Conservation (phyloP, 1,284 basidiomycete species). For the Pseudozyma sp. region DNA sequence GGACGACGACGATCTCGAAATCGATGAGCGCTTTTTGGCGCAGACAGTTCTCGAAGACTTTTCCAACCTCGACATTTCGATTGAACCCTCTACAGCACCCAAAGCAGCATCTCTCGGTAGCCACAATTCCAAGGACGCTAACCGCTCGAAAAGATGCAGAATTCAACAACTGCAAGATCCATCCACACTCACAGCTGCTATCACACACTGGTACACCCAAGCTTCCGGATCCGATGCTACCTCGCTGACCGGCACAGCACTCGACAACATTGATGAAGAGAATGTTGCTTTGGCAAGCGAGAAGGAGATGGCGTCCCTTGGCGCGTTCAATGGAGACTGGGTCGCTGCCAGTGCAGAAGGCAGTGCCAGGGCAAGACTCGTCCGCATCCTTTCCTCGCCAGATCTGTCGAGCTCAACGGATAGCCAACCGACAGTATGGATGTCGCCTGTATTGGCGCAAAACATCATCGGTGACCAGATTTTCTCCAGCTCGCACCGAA, state of each 20-base stretch:
- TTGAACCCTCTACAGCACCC: constrained; percentile 18
- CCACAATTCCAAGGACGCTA: constrained; percentile 7
- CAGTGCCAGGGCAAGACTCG: constrained; percentile 33
- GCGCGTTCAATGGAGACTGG: constrained; percentile 88
- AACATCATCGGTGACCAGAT: constrained; percentile 51
- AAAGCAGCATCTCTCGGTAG: background rate
- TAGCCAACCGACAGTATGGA: constrained; percentile 18
- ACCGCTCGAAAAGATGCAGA: constrained; percentile 23
- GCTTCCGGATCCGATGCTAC: constrained; percentile 9
- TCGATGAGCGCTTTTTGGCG: constrained; percentile 62
- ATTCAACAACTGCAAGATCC: constrained; percentile 36
- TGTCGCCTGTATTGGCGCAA: constrained; percentile 55
- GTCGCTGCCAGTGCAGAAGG: constrained; percentile 71
- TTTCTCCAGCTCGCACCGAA: constrained; percentile 22
- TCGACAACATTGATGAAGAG: constrained; percentile 58
- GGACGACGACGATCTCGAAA: constrained; percentile 36
- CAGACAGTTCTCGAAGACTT: constrained; percentile 54
- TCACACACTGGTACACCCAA: constrained; percentile 45
- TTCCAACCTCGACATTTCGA: constrained; percentile 42
- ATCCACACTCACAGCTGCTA: constrained; percentile 29
- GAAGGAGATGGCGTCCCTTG: constrained; percentile 77
- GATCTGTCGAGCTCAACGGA: constrained; percentile 12
- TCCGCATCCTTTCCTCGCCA: constrained; percentile 48
- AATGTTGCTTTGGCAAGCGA: constrained; percentile 58
- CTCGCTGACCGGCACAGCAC: constrained; percentile 19